Evolutionary conservation across 1,284 basidiomycete species (phyloP), one percentile per base, ranked within the genome.

Genomic region (Singerocomus inundabilis): DNA sequence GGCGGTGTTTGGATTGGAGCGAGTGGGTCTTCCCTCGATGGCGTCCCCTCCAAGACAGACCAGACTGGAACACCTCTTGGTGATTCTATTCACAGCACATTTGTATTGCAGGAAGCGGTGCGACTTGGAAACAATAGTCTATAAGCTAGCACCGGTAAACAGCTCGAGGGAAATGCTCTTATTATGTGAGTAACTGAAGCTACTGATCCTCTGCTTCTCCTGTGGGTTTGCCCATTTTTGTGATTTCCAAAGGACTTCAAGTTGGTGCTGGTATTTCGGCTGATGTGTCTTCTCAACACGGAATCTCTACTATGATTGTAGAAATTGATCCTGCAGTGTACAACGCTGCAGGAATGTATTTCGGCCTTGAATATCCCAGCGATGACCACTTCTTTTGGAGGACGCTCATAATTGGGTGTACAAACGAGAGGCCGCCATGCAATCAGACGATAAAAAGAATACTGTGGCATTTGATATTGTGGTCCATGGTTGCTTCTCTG

Each of bases 281-380:
- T 0, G 80, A 81, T 39, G 79, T 88, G 0, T 82, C 95, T 58
- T 72, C 80, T 39, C 73, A 76, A 29, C 88, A 91, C 53, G 78
- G 78, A 5, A 70, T 93, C 16, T 72, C 77, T 4, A 83, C 85
- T 1, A 88, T 89, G 1, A 78, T 89, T 39, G 76, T 90, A 44
- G 94, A 98, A 67, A 88, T 95, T 52, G 94, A 97, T 66, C 85
- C 88, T 25, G 85, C 80, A 1, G 92, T 98, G 3, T 93, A 93
- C 62, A 71, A 81, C n/a, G 91, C 88, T 29, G 91, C 93, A 7
- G 75, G 78, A 24, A 71, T 71, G 25, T 93, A 81, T 68, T 96
- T 97, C 57, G 88, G 82, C 11, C 74, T 96, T 13, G 77, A 80
- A n/a, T 74, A 82, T 46, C 80, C 80, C 7, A 74, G 76, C 5